Percentiles rank a stretch among this genome's conserved stretches.
phyloP scores from a whole-genome alignment of 176 grass and related monocot genomes.

The Zoysia japonica region DNA sequence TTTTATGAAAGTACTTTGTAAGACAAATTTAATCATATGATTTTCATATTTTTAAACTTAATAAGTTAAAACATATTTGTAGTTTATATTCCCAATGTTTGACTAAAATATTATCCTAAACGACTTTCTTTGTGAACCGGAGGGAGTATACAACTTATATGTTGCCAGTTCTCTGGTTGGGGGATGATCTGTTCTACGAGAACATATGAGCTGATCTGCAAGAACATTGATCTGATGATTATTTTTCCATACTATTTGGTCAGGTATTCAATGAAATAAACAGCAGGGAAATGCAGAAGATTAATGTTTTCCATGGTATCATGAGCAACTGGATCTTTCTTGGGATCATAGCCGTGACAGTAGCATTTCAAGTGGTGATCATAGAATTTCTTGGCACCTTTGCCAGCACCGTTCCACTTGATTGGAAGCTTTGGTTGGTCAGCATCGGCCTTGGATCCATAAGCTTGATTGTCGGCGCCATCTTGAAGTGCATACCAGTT shows the following conservation, averaged over 20 bases:
- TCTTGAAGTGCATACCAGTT: conserved; percentile 89
- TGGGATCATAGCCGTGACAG: conserved; percentile 53
- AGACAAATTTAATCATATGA: no score
- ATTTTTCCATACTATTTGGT: not conserved
- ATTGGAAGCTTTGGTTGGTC: conserved; percentile 69
- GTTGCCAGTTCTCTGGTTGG: not conserved
- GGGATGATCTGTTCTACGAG: not conserved
- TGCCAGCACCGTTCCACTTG: conserved; percentile 82
- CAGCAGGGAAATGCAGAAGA: conserved; percentile 95
- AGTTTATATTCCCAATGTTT: no score
- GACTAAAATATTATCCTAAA: no score
- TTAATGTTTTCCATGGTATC: conserved; percentile 75
- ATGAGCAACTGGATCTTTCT: conserved; percentile 76
- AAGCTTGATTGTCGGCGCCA: conserved; percentile 64
- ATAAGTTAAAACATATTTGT: no score
- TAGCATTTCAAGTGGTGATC: conserved; percentile 85
- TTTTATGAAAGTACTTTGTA: no score
- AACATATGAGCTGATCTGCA: not conserved
- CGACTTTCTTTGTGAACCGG: no score
- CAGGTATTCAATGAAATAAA: conserved; percentile 99
- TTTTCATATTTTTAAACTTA: no score
- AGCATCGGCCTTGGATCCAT: conserved; percentile 72
- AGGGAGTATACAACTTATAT: not conserved
- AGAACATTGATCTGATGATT: not conserved
- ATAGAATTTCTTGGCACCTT: conserved; percentile 85